Conservation (phyloP, 2,329 filamentous ascomycete genomes). For the Tothia fuscella region DNA sequence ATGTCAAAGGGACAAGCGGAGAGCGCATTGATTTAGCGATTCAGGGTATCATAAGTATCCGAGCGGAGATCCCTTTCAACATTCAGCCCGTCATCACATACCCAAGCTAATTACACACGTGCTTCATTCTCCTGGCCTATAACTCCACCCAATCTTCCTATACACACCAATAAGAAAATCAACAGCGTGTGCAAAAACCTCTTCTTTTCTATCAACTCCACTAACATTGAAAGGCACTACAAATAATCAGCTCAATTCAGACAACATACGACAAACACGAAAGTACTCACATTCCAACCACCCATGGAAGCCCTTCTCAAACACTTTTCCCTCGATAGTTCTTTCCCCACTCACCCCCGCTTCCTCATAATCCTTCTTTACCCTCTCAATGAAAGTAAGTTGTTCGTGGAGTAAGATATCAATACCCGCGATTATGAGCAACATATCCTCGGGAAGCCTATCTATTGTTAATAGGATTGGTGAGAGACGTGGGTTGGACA, state of each 20-base stretch:
- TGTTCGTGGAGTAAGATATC: constrained; percentile 34
- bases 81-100: no score
- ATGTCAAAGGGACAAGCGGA: no score
- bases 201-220: not conserved
- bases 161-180: not conserved
- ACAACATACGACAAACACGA: not conserved
- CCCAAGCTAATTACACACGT: no score
- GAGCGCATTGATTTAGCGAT: no score
- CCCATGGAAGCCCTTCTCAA: constrained; percentile 10
- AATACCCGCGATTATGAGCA: constrained; percentile 29
- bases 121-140: no score
- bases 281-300: constrained; percentile 10
- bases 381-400: constrained; percentile 26
- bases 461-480: constrained; percentile 24
- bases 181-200: not conserved
- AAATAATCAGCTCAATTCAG: not conserved
- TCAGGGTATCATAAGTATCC: no score
- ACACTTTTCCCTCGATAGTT: constrained; percentile 4
- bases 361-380: constrained; percentile 20
- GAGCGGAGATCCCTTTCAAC: no score
- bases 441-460: constrained; percentile 26
- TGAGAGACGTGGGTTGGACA: constrained; percentile 26
- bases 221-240: not conserved
- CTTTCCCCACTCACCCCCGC: constrained; percentile 4
- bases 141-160: not conserved